These are phyloP conservation scores for Pestalotiopsis sp. DNA, from an alignment of 2,329 filamentous ascomycete genomes.

Conservation along the genomic window DNA sequence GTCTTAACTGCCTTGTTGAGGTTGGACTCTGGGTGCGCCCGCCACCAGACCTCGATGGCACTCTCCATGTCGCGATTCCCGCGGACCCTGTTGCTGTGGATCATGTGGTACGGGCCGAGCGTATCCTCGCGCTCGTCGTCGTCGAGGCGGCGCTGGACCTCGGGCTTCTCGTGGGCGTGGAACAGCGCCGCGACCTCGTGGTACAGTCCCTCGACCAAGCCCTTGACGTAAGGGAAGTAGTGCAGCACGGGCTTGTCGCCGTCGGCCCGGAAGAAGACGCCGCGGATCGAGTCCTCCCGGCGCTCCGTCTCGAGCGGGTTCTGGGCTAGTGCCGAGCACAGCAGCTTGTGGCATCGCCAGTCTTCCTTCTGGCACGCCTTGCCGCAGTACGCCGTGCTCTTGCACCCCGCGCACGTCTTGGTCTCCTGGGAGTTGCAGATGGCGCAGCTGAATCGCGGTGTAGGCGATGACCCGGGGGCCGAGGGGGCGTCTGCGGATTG, in stretches of 20 bases:
- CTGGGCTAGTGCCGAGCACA: background rate
- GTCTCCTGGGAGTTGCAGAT: background rate
- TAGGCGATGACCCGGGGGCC: background rate
- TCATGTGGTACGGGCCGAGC: background rate
- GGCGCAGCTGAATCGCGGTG: background rate
- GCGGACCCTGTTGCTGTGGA: background rate
- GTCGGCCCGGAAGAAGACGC: background rate
- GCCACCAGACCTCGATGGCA: background rate
- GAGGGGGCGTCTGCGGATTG: background rate
- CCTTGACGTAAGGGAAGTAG: background rate
- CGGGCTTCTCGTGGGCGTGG: background rate
- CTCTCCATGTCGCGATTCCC: background rate
- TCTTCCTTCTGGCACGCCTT: background rate
- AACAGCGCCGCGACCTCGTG: background rate
- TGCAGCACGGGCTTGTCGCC: background rate
- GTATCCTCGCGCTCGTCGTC: background rate
- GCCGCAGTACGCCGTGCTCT: background rate
- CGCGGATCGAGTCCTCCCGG: background rate
- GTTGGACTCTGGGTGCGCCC: background rate
- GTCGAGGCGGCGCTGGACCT: background rate
- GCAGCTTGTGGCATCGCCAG: constrained; percentile 1
- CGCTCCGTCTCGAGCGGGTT: background rate
- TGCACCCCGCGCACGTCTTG: background rate
- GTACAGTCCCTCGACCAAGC: background rate
- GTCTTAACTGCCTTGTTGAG: background rate